phyloP scores from a whole-genome alignment of 495 filamentous ascomycete genomes.

The Podospora bellae-mahoneyi region DNA sequence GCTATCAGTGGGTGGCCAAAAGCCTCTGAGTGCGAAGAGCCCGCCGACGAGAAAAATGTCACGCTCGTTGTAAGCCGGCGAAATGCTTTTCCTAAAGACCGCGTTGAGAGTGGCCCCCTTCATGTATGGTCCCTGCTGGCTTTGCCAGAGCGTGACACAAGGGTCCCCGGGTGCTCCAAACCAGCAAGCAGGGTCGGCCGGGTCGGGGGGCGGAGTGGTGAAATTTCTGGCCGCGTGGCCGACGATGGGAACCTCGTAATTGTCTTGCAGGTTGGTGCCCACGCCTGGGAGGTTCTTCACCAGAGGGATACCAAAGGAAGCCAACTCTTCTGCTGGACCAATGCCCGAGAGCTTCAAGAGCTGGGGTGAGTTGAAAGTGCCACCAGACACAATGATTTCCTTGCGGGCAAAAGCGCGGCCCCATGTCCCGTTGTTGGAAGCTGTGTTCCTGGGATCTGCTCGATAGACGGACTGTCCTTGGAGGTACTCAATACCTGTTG shows the following conservation, averaged over 20 bases:
- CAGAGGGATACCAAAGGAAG: constrained; percentile 46
- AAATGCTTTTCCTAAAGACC: constrained; percentile 9
- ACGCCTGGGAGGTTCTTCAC: constrained; percentile 51
- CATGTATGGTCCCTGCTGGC: constrained; percentile 8
- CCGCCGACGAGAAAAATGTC: constrained; percentile 32
- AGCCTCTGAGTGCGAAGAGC: constrained; percentile 32
- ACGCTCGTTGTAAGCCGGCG: constrained; percentile 9
- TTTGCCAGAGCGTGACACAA: constrained; percentile 18
- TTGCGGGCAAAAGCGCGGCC: constrained; percentile 25
- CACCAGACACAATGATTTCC: constrained; percentile 54
- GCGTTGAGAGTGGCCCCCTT: constrained; percentile 13
- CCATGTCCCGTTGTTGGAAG: constrained; percentile 26
- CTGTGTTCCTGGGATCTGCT: constrained; percentile 38
- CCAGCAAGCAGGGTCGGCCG: constrained; percentile 19
- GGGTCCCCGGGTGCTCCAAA: constrained; percentile 24
- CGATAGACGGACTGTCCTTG: constrained; percentile 37
- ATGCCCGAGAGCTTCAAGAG: constrained; percentile 56
- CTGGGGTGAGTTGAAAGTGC: constrained; percentile 56
- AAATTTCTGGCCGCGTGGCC: constrained; percentile 20
- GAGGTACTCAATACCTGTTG: constrained; percentile 38
- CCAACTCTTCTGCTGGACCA: constrained; percentile 48
- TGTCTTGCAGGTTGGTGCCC: constrained; percentile 55
- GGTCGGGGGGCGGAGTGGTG: constrained; percentile 19
- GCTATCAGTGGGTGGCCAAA: constrained; percentile 26
- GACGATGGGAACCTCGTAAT: constrained; percentile 40